phyloP scores from a whole-genome alignment of 2,329 filamentous ascomycete species.

The Zopfia rhizophila region DNA sequence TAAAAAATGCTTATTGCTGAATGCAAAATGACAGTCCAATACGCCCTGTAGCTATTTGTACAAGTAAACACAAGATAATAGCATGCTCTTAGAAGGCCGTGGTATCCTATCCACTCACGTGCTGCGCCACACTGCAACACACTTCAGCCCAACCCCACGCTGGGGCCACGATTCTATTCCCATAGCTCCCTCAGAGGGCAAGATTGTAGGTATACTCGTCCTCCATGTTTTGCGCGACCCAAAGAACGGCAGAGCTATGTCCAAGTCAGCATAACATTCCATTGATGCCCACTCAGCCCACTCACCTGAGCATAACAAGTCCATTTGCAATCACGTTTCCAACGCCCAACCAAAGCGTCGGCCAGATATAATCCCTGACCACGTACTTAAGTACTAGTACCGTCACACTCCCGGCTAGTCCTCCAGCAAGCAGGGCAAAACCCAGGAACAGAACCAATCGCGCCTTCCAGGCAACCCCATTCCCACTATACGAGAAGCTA shows the following conservation, averaged over 20 bases:
- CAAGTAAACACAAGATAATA: slow-evolving; percentile 15
- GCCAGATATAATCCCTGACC: slow-evolving; percentile 67
- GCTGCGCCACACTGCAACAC: slow-evolving; percentile 1
- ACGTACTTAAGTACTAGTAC: slow-evolving; percentile 76
- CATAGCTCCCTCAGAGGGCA: slow-evolving; percentile 60
- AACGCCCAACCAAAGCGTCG: slow-evolving; percentile 73
- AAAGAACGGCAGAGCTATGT: slow-evolving; percentile 69
- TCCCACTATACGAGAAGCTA: slow-evolving; percentile 72
- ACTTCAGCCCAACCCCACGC: no score
- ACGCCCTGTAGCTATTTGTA: slow-evolving; percentile 25
- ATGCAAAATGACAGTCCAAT: slow-evolving; percentile 11
- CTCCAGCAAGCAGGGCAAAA: slow-evolving; percentile 75
- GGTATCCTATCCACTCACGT: slow-evolving; percentile 6
- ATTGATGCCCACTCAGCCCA: slow-evolving; percentile 15
- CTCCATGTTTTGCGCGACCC: slow-evolving; percentile 78
- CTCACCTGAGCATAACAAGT: slow-evolving; percentile 73
- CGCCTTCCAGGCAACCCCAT: slow-evolving; percentile 76
- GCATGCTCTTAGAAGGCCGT: not conserved
- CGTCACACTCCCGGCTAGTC: slow-evolving; percentile 73
- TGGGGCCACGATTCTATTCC: not conserved
- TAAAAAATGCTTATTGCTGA: no score
- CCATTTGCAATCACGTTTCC: slow-evolving; percentile 73
- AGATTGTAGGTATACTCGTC: slow-evolving; percentile 78
- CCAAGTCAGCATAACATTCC: slow-evolving; percentile 29
- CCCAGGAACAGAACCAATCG: slow-evolving; percentile 74